Percentiles rank a stretch among this genome's conserved stretches.
Conservation (phyloP, 768 basidiomycete species). For the Peribolospora kevripleyi region DNA sequence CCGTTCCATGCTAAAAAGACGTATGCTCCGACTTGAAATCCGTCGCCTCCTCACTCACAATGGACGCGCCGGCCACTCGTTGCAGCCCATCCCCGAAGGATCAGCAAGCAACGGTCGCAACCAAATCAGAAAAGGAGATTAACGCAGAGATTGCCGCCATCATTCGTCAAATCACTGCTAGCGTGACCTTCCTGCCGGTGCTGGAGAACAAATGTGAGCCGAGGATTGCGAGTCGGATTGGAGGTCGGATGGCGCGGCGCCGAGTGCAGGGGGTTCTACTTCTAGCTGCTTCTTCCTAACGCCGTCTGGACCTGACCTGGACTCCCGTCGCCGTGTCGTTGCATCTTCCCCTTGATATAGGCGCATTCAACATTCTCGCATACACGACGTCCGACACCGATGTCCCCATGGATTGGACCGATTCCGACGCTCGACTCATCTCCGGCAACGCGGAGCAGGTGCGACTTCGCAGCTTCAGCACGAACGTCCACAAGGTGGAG, state of each 20-base stretch:
- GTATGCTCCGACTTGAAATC: background rate
- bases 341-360: slow-evolving; percentile 13
- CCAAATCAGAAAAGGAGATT: slow-evolving; percentile 39
- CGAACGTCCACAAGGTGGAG: slow-evolving; percentile 90
- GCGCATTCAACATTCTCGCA: slow-evolving; percentile 87
- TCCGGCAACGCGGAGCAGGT: slow-evolving; percentile 25
- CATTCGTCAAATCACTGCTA: slow-evolving; percentile 91
- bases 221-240: background rate
- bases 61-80: slow-evolving; percentile 16
- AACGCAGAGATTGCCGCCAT: slow-evolving; percentile 94
- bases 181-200: slow-evolving; percentile 85
- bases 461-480: slow-evolving; percentile 86
- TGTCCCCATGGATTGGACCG: slow-evolving; percentile 87
- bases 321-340: slow-evolving; percentile 18
- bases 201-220: slow-evolving; percentile 45
- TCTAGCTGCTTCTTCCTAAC: background rate
- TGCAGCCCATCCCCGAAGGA: slow-evolving; percentile 38
- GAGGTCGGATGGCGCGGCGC: background rate
- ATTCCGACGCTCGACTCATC: slow-evolving; percentile 29
- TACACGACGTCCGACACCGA: slow-evolving; percentile 83
- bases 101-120: slow-evolving; percentile 10
- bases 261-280: background rate
- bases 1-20: slow-evolving; percentile 13
- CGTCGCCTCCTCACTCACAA: background rate
- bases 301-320: slow-evolving; percentile 8